Evolutionary conservation across 805 yeast species (phyloP).

Genomic region (Naumovozyma castellii): DNA sequence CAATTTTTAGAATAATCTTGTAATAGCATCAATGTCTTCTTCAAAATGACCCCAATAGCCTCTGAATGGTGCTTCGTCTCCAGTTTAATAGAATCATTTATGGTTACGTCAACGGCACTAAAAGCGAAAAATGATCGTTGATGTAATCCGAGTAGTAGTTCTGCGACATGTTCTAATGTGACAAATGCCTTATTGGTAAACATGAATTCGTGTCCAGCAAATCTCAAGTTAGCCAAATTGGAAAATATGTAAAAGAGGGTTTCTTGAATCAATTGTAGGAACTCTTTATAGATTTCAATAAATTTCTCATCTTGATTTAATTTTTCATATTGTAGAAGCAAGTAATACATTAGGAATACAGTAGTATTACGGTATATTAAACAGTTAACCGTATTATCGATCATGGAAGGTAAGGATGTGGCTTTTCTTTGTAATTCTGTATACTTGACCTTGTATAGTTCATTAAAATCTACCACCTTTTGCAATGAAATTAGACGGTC

Average conservation of each 20-base stretch:
- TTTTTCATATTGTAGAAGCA: conserved; percentile 22
- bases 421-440: conserved; percentile 20
- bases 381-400: conserved; percentile 22
- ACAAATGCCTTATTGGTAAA: conserved; percentile 23
- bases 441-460: conserved; percentile 11
- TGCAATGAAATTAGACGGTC: conserved; percentile 11
- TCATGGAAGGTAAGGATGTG: conserved; percentile 15
- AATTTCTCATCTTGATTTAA: conserved; percentile 13
- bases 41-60: conserved; percentile 11
- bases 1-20: conserved; percentile 27
- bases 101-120: neutral
- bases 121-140: conserved; percentile 14
- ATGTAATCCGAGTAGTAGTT: conserved; percentile 19
- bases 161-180: conserved; percentile 16
- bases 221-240: conserved; percentile 23
- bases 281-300: conserved; percentile 14
- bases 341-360: conserved; percentile 16
- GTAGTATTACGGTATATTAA: conserved; percentile 22
- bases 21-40: conserved; percentile 22
- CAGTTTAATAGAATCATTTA: neutral
- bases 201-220: conserved; percentile 26
- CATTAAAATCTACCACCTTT: conserved; percentile 11
- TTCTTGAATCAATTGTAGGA: conserved; percentile 21
- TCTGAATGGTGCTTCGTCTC: conserved; percentile 11
- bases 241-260: conserved; percentile 26